A percentile compares a stretch with the other conserved stretches of the same genome.
Conservation (phyloP, 208 protist genomes). For the Leishmania amazonensis region DNA sequence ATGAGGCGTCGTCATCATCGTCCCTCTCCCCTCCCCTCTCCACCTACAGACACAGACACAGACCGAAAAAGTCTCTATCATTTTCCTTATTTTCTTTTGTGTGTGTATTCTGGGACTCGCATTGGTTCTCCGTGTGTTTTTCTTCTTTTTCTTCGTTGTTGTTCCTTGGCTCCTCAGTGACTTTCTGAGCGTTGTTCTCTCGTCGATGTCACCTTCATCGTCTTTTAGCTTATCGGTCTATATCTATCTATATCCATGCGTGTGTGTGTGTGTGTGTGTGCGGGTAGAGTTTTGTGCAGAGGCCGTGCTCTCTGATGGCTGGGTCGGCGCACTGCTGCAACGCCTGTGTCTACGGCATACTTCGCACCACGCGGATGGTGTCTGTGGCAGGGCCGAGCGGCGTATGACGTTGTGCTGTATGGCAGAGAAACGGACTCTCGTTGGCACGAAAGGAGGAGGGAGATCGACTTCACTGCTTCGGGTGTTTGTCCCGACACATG, state of each 20-base stretch:
- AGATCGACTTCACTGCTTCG: background rate
- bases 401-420: no score
- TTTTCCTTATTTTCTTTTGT: background rate
- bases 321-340: no score
- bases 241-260: background rate
- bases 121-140: background rate
- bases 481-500: background rate
- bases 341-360: no score
- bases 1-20: background rate
- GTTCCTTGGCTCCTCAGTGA: background rate
- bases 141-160: background rate
- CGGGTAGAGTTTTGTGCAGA: no score
- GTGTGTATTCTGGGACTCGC: background rate
- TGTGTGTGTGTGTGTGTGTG: slow-evolving; percentile 10
- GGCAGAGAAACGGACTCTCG: no score
- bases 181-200: background rate
- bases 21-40: no score
- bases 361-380: no score
- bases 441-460: no score
- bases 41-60: background rate
- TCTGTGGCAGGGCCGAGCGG: no score
- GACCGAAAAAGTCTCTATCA: background rate
- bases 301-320: no score
- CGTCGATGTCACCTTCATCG: background rate
- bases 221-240: background rate